Conservation (phyloP, 495 filamentous ascomycete species). For the Sordaria brevicollis region DNA sequence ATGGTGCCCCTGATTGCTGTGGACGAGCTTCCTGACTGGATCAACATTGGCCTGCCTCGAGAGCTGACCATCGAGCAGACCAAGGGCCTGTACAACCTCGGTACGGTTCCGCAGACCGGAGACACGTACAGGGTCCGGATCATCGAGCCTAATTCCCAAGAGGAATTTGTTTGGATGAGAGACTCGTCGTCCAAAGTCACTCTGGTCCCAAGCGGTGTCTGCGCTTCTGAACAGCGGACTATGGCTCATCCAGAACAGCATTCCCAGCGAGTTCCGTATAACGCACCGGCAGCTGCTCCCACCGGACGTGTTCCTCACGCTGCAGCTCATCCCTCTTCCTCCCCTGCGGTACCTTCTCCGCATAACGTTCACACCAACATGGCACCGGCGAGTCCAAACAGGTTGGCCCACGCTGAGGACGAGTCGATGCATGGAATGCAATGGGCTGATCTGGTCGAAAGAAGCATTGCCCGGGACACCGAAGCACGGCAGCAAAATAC, state of each 20-base stretch:
- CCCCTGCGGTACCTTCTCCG: background rate
- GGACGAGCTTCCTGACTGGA: conserved; percentile 34
- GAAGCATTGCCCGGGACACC: background rate
- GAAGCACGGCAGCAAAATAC: background rate
- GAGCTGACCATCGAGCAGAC: conserved; percentile 27
- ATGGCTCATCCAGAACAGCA: background rate
- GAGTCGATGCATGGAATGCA: background rate
- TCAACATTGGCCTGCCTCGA: conserved; percentile 30
- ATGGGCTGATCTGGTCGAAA: background rate
- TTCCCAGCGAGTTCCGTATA: background rate
- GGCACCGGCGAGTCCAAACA: background rate
- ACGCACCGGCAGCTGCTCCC: background rate
- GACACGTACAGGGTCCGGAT: conserved; percentile 24
- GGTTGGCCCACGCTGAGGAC: background rate
- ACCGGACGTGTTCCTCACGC: background rate
- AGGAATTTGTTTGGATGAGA: background rate
- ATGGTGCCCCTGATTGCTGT: conserved; percentile 35
- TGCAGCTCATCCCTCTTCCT: background rate
- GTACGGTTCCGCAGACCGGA: conserved; percentile 15
- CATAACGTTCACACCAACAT: background rate
- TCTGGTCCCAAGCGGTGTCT: background rate
- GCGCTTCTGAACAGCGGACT: background rate
- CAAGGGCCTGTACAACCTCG: conserved; percentile 28
- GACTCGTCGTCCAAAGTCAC: background rate
- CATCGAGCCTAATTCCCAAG: background rate